Evolutionary conservation across 164 flowering plant species (phyloP).

Genomic region (Macadamia tetraphylla): DNA sequence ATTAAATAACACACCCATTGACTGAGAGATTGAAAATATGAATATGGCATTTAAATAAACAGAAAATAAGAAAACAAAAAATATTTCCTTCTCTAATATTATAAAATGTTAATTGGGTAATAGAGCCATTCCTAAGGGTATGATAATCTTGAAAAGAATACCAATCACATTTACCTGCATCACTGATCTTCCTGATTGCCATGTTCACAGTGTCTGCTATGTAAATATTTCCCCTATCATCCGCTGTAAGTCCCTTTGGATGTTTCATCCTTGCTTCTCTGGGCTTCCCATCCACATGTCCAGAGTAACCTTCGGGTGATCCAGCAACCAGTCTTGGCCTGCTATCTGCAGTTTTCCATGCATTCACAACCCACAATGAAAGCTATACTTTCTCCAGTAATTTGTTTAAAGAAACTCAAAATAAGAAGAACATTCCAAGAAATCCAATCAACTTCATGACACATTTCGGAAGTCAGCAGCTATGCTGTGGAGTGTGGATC

Average conservation of each 20-base stretch:
- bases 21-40: not conserved
- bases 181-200: slow-evolving; percentile 92
- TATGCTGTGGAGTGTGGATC: no score
- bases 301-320: slow-evolving; percentile 82
- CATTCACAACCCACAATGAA: slow-evolving; percentile 1
- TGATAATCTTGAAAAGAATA: not conserved
- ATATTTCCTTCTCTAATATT: not conserved
- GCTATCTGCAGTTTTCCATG: slow-evolving; percentile 50
- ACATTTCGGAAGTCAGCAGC: not conserved
- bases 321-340: slow-evolving; percentile 84
- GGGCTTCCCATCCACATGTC: slow-evolving; percentile 86
- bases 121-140: not conserved
- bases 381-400: not conserved
- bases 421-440: not conserved
- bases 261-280: slow-evolving; percentile 86
- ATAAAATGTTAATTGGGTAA: not conserved
- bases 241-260: slow-evolving; percentile 83
- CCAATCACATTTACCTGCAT: slow-evolving; percentile 46
- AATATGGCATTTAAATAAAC: not conserved
- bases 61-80: not conserved
- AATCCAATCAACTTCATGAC: not conserved
- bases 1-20: no score
- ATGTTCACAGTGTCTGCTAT: slow-evolving; percentile 83
- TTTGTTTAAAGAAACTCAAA: not conserved
- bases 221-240: slow-evolving; percentile 82